Conservation (phyloP, 2,329 filamentous ascomycete genomes). For the Phyllosticta citriasiana region DNA sequence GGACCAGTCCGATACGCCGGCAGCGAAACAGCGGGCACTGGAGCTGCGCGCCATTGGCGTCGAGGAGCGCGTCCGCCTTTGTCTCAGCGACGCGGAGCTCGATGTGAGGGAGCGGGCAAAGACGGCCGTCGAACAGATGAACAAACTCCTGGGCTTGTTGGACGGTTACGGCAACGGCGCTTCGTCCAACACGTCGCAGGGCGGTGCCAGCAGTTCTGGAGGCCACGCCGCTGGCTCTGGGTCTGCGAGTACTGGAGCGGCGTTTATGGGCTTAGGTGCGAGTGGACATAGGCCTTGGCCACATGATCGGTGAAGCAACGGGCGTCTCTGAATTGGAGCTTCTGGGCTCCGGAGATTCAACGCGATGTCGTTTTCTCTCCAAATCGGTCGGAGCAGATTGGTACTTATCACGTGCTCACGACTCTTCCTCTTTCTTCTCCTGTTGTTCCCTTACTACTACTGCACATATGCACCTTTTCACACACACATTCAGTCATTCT, state of each 20-base stretch:
- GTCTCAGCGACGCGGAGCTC: constrained; percentile 60
- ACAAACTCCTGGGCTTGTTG: neutral
- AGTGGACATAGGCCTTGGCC: neutral
- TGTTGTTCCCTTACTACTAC: too few relatives aligned
- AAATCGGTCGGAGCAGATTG: too few relatives aligned
- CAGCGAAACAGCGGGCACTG: constrained; percentile 55
- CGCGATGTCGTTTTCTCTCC: too few relatives aligned
- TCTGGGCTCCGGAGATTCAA: too few relatives aligned
- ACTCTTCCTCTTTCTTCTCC: too few relatives aligned
- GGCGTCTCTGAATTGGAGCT: neutral
- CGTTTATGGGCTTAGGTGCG: neutral
- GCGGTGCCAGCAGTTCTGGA: neutral
- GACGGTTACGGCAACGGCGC: neutral
- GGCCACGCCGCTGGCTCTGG: neutral
- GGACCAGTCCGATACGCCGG: constrained; percentile 55
- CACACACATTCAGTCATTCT: too few relatives aligned
- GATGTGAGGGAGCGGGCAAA: constrained; percentile 81
- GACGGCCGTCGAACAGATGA: constrained; percentile 58
- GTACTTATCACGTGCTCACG: too few relatives aligned
- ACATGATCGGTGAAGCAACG: neutral
- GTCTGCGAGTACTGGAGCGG: neutral
- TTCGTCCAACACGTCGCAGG: neutral
- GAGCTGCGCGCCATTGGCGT: constrained; percentile 66
- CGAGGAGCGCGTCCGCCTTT: constrained; percentile 50
- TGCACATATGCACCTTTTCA: too few relatives aligned